These are phyloP conservation scores for Filosporella fistucella DNA, from an alignment of 495 filamentous ascomycete species.

Conservation along the genomic window DNA sequence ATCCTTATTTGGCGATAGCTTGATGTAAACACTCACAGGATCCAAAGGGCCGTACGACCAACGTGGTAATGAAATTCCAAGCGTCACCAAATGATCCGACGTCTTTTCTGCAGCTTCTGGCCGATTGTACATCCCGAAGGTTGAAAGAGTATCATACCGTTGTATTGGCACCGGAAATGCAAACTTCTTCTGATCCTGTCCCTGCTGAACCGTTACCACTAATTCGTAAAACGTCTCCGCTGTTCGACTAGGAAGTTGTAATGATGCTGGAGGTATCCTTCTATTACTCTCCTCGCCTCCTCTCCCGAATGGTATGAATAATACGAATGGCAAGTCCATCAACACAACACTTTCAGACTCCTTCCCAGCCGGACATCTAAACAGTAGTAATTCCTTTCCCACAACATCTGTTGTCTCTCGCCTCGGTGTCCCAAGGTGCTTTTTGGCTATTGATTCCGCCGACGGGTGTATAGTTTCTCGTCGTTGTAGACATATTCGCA, in stretches of 20 bases:
- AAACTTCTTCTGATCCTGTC: conserved; percentile 82
- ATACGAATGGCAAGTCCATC: conserved; percentile 97
- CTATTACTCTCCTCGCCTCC: conserved; percentile 82
- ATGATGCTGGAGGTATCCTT: conserved; percentile 85
- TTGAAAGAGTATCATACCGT: conserved; percentile 93
- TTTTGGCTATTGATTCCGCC: conserved; percentile 89
- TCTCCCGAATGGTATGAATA: conserved; percentile 94
- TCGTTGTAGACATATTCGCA: conserved; percentile 88
- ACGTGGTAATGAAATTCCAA: conserved; percentile 84
- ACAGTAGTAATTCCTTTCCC: conserved; percentile 91
- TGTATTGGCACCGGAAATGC: conserved; percentile 85
- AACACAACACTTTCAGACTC: conserved; percentile 83
- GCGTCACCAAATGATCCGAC: conserved; percentile 84
- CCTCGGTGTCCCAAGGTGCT: conserved; percentile 84
- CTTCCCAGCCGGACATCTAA: conserved; percentile 75
- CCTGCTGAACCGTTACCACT: conserved; percentile 92
- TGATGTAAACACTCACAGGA: conserved; percentile 93
- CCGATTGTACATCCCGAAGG: conserved; percentile 99
- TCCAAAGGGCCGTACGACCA: conserved; percentile 97
- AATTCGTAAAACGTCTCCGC: conserved; percentile 97
- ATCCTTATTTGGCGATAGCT: conserved; percentile 84
- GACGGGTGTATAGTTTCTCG: conserved; percentile 95
- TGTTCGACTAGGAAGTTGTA: conserved; percentile 85
- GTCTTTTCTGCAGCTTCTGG: conserved; percentile 82
- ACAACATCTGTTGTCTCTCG: conserved; percentile 90